These are phyloP conservation scores for Aspergillus cristatus DNA, from an alignment of 495 filamentous ascomycete species.

Conservation along the genomic window DNA sequence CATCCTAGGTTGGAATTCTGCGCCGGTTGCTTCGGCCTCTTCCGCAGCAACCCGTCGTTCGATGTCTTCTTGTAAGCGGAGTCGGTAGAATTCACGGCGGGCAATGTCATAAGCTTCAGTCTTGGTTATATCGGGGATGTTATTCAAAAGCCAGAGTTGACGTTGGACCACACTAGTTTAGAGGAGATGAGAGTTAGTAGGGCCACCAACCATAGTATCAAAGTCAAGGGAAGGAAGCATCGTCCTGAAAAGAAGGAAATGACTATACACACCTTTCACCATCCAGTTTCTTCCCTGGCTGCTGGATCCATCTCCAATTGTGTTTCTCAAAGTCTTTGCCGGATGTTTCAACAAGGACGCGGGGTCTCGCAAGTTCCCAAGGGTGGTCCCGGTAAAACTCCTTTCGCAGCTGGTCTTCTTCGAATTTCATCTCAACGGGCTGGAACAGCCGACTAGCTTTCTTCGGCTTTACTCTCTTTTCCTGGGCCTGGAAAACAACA, in stretches of 20 bases:
- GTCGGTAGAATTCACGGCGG: conserved; percentile 80
- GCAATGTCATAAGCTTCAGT: conserved; percentile 75
- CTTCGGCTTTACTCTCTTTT: conserved; percentile 37
- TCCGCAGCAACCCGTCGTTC: conserved; percentile 77
- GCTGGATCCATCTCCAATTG: conserved; percentile 76
- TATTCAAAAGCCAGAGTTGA: conserved; percentile 73
- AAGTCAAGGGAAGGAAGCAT: too few relatives aligned
- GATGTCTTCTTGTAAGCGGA: conserved; percentile 74
- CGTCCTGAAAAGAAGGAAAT: too few relatives aligned
- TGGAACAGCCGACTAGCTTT: conserved; percentile 69
- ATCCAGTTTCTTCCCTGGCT: conserved; percentile 69
- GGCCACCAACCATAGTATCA: too few relatives aligned
- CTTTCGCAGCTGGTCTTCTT: conserved; percentile 72
- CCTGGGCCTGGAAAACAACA: conserved; percentile 26
- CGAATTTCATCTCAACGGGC: conserved; percentile 68
- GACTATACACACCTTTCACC: conserved; percentile 64
- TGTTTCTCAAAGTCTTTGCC: conserved; percentile 66
- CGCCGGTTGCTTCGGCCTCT: conserved; percentile 78
- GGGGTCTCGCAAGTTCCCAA: conserved; percentile 90
- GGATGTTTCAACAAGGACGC: conserved; percentile 73
- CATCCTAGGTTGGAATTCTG: conserved; percentile 68
- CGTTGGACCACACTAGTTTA: conserved; percentile 77
- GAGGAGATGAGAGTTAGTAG: neutral
- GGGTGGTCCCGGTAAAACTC: conserved; percentile 90
- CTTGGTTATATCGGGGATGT: conserved; percentile 48